These are phyloP conservation scores for Talaromyces pinophilus DNA, from an alignment of 2,329 filamentous ascomycete genomes.

Conservation along the genomic window DNA sequence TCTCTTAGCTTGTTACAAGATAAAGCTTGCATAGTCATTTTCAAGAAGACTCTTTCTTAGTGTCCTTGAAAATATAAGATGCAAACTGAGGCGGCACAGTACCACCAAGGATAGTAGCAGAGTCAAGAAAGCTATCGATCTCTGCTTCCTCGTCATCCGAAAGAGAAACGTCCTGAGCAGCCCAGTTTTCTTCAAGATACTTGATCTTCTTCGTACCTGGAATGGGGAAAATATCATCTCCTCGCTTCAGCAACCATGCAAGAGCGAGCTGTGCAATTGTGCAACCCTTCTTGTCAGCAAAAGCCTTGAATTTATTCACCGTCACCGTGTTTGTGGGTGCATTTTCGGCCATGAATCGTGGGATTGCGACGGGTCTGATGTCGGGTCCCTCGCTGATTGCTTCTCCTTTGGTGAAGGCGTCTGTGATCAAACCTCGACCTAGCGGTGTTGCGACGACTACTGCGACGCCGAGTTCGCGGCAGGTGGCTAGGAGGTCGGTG, in stretches of 20 bases:
- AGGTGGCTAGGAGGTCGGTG: slow-evolving; percentile 23
- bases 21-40: not conserved
- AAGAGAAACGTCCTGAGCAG: slow-evolving; percentile 7
- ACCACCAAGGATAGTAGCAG: slow-evolving; percentile 15
- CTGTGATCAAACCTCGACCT: slow-evolving; percentile 26
- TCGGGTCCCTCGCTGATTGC: not conserved
- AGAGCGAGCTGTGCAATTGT: slow-evolving; percentile 62
- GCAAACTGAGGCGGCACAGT: slow-evolving; percentile 8
- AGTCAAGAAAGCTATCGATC: slow-evolving; percentile 13
- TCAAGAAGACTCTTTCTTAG: slow-evolving; percentile 12
- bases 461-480: slow-evolving; percentile 27
- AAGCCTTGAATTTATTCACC: slow-evolving; percentile 38
- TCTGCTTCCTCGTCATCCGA: slow-evolving; percentile 16
- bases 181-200: slow-evolving; percentile 24
- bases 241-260: slow-evolving; percentile 64
- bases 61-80: slow-evolving; percentile 18
- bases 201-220: slow-evolving; percentile 31
- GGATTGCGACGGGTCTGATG: not conserved
- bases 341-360: slow-evolving; percentile 15
- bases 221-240: slow-evolving; percentile 37
- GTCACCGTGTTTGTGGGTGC: slow-evolving; percentile 29
- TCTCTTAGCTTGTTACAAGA: too few relatives aligned
- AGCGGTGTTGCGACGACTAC: slow-evolving; percentile 25
- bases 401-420: slow-evolving; percentile 15
- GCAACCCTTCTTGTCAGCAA: slow-evolving; percentile 57